These are phyloP conservation scores for Phaeophleospora eucalypticola DNA, from an alignment of 2,329 filamentous ascomycete genomes.

Conservation along the genomic window DNA sequence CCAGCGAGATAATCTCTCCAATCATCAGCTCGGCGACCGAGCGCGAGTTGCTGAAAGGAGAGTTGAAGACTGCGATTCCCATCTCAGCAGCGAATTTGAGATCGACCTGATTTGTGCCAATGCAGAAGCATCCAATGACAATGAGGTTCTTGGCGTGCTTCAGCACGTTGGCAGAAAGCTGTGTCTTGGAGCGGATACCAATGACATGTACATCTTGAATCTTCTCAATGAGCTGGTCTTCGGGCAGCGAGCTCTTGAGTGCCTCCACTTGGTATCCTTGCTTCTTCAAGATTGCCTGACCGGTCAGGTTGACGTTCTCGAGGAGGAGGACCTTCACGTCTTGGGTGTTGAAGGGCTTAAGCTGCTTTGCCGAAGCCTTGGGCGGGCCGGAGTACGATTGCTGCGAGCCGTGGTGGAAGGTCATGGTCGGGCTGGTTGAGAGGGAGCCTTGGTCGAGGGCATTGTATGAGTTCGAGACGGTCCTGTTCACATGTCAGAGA, in stretches of 20 bases:
- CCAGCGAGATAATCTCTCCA: slow-evolving; percentile 84
- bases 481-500: slow-evolving; percentile 17
- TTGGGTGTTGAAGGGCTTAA: slow-evolving; percentile 93
- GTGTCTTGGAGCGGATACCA: slow-evolving; percentile 96
- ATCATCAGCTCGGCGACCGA: slow-evolving; percentile 96
- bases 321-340: slow-evolving; percentile 95
- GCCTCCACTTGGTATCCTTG: slow-evolving; percentile 97
- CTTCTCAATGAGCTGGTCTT: slow-evolving; percentile 94
- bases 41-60: slow-evolving; percentile 95
- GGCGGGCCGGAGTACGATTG: slow-evolving; percentile 48
- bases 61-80: slow-evolving; percentile 98
- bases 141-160: slow-evolving; percentile 88
- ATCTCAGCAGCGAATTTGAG: slow-evolving; percentile 75
- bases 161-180: slow-evolving; percentile 80
- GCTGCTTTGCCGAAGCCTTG: slow-evolving; percentile 59
- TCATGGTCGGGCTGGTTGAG: slow-evolving; percentile 69
- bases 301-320: slow-evolving; percentile 93
- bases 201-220: slow-evolving; percentile 97
- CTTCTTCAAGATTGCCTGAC: slow-evolving; percentile 70
- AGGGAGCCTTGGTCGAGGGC: slow-evolving; percentile 53
- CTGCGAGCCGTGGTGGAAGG: slow-evolving; percentile 69
- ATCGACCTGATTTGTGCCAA: slow-evolving; percentile 94
- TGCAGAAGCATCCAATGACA: slow-evolving; percentile 97
- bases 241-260: slow-evolving; percentile 81
- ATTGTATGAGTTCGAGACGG: slow-evolving; percentile 36